These are phyloP conservation scores for Skeletonema menzelii DNA, from an alignment of 108 stramenopile species.

Conservation along the genomic window DNA sequence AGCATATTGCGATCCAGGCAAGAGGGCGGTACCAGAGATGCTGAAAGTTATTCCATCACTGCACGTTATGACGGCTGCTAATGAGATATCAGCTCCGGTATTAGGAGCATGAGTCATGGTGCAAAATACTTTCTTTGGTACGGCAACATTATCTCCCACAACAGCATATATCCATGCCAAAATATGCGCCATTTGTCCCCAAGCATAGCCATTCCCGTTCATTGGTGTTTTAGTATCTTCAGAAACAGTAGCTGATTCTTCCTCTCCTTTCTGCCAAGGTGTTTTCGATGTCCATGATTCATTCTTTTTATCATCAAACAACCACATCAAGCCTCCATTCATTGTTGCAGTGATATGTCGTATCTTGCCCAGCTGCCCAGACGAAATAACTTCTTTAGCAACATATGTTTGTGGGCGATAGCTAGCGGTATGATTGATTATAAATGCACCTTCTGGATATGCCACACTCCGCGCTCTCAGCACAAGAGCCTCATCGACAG, in stretches of 20 bases:
- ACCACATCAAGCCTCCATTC: conserved; percentile 47
- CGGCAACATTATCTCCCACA: conserved; percentile 32
- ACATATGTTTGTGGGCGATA: conserved; percentile 63
- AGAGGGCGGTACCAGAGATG: conserved; percentile 57
- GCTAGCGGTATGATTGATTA: conserved; percentile 76
- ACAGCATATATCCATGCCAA: conserved; percentile 66
- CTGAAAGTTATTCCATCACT: conserved; percentile 49
- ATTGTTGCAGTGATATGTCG: conserved; percentile 40
- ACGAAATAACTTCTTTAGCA: conserved; percentile 50
- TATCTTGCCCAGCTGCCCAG: conserved; percentile 36
- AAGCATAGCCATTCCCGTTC: conserved; percentile 77
- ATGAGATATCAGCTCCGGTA: conserved; percentile 70
- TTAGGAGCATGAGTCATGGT: conserved; percentile 57
- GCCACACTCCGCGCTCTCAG: conserved; percentile 45
- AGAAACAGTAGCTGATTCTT: too few relatives aligned
- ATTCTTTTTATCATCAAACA: conserved; percentile 46
- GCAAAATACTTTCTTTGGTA: conserved; percentile 57
- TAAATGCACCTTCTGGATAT: conserved; percentile 48
- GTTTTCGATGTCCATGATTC: conserved; percentile 55
- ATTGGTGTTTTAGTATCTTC: conserved; percentile 10
- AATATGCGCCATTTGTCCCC: conserved; percentile 71
- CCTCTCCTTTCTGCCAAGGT: conserved; percentile 17
- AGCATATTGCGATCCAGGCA: conserved; percentile 68
- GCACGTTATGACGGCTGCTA: conserved; percentile 66
- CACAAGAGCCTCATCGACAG: conserved; percentile 53